A percentile compares a stretch with the other conserved stretches of the same genome.
phyloP scores from a whole-genome alignment of 148 eudicot genomes.

The Rhododendron molle region DNA sequence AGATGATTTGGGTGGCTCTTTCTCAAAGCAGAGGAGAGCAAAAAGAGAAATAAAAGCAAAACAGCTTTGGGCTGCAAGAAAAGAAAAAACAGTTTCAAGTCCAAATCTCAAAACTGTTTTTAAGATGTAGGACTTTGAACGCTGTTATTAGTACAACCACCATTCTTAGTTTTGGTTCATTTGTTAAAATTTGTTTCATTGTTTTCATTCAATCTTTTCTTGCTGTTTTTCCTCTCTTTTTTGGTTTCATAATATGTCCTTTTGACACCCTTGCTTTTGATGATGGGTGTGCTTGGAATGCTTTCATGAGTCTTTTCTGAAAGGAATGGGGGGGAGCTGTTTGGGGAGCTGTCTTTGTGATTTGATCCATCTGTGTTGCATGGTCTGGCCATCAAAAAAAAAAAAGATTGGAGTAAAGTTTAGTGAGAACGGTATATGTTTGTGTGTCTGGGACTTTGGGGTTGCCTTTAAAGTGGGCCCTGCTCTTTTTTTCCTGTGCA shows the following conservation, averaged over 20 bases:
- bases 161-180: constrained; percentile 9
- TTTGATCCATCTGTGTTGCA: constrained; percentile 20
- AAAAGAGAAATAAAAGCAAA: constrained; percentile 3
- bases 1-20: constrained; percentile 8
- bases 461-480: constrained; percentile 23
- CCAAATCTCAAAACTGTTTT: neutral
- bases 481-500: constrained; percentile 4
- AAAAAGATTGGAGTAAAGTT: constrained; percentile 23
- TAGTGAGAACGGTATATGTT: constrained; percentile 21
- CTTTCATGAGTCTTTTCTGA: constrained; percentile 5
- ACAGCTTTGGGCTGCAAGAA: constrained; percentile 4
- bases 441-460: constrained; percentile 16
- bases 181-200: constrained; percentile 13
- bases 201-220: constrained; percentile 1
- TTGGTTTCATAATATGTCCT: constrained; percentile 4
- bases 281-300: constrained; percentile 24
- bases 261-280: constrained; percentile 25
- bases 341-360: constrained; percentile 8
- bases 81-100: neutral
- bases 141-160: neutral
- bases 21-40: constrained; percentile 10
- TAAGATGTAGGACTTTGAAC: neutral
- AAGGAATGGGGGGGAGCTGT: neutral
- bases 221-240: constrained; percentile 5
- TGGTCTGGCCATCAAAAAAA: constrained; percentile 19